These are phyloP conservation scores for Colletotrichum chlorophyti DNA, from an alignment of 2,329 filamentous ascomycete genomes.

Conservation along the genomic window DNA sequence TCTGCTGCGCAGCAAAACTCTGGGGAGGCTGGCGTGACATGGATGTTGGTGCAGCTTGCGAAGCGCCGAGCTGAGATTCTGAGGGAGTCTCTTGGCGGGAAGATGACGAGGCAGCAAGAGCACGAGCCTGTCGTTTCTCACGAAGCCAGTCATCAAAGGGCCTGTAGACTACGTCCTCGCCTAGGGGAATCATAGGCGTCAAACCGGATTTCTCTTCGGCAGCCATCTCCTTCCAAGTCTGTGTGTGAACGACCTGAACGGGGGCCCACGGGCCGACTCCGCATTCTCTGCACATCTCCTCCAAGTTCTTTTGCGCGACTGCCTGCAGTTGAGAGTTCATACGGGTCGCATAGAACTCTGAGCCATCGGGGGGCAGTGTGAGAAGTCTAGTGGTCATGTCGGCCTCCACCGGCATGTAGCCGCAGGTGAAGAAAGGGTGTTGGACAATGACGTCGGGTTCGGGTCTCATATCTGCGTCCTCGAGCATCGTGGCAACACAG, in stretches of 20 bases:
- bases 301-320: conserved; percentile 58
- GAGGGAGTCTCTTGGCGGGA: conserved; percentile 29
- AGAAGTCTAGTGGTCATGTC: conserved; percentile 66
- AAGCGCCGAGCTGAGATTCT: conserved; percentile 42
- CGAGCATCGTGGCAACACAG: conserved; percentile 76
- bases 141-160: conserved; percentile 67
- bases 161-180: conserved; percentile 67
- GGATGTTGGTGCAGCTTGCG: conserved; percentile 46
- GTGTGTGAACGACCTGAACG: conserved; percentile 55
- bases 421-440: conserved; percentile 79
- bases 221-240: conserved; percentile 71
- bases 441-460: conserved; percentile 80
- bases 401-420: conserved; percentile 70
- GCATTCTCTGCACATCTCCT: conserved; percentile 64
- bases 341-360: conserved; percentile 63
- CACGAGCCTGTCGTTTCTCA: conserved; percentile 52
- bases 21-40: conserved; percentile 63
- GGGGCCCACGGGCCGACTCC: conserved; percentile 63
- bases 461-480: conserved; percentile 77
- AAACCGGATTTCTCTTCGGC: conserved; percentile 72
- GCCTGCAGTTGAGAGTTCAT: conserved; percentile 52
- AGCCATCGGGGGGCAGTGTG: conserved; percentile 61
- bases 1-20: conserved; percentile 71
- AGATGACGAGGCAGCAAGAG: conserved; percentile 29
- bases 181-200: conserved; percentile 68